Percentiles rank a stretch among this genome's conserved stretches.
Evolutionary conservation across 2,329 filamentous ascomycete genomes (phyloP).

Genomic region (Colletotrichum limetticola): DNA sequence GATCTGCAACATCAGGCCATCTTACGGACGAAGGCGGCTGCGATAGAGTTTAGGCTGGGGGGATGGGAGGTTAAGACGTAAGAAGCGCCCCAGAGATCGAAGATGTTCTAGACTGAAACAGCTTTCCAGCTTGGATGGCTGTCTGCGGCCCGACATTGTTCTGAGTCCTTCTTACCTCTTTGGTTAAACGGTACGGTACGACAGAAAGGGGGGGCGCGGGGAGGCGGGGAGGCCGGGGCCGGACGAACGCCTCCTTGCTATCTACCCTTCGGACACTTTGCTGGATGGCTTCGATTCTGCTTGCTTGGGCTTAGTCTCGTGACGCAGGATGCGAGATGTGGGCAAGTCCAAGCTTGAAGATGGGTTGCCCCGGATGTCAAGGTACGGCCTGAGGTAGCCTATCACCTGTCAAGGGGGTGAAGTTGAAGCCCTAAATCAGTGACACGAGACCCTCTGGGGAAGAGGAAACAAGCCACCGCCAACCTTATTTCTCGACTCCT

Average conservation of each 20-base stretch:
- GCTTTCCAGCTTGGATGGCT: neutral
- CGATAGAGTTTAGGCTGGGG: neutral
- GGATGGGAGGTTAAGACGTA: neutral
- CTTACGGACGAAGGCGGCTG: neutral
- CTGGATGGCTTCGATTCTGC: neutral
- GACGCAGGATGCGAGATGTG: neutral
- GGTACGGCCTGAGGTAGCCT: neutral
- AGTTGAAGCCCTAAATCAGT: neutral
- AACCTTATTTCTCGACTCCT: neutral
- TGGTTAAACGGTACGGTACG: neutral
- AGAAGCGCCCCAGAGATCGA: neutral
- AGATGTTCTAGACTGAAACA: neutral
- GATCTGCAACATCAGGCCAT: slow-evolving; percentile 15
- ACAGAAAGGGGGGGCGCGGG: neutral
- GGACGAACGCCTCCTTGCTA: neutral
- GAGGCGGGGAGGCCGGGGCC: neutral
- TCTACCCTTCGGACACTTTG: neutral
- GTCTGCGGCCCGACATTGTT: neutral
- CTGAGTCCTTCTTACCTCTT: neutral
- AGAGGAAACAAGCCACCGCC: neutral
- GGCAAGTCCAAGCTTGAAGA: neutral
- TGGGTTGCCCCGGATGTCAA: neutral
- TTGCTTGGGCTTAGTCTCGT: neutral
- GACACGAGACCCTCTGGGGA: neutral
- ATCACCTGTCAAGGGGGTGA: neutral